These are phyloP conservation scores for Rehmannia glutinosa DNA, from an alignment of 257 asterid genomes.

Conservation along the genomic window DNA sequence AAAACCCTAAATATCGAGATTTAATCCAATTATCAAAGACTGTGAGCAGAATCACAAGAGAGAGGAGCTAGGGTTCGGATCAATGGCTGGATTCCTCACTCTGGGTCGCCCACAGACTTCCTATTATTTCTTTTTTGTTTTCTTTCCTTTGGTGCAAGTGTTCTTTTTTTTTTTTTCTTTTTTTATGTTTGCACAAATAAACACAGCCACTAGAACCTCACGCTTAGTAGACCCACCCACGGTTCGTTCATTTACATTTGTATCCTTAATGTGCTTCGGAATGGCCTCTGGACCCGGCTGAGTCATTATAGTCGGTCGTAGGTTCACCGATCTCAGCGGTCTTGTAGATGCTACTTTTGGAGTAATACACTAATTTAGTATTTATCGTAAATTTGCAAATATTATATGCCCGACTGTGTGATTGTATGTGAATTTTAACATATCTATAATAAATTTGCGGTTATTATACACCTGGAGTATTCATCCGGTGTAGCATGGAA, in stretches of 20 bases:
- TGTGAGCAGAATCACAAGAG: constrained; percentile 18
- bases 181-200: background rate
- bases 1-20: constrained; percentile 23
- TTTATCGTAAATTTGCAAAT: no score
- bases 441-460: no score
- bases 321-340: no score
- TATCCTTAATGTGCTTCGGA: background rate
- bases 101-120: constrained; percentile 19
- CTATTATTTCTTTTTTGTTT: background rate
- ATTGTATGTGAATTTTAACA: no score
- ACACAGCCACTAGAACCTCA: background rate
- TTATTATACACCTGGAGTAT: no score
- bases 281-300: no score
- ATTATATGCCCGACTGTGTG: no score
- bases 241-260: background rate
- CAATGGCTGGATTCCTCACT: constrained; percentile 24
- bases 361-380: no score
- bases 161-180: background rate
- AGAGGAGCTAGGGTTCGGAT: constrained; percentile 26
- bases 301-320: no score
- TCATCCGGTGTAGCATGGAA: no score
- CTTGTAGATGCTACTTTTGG: no score
- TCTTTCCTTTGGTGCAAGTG: background rate
- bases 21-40: constrained; percentile 14
- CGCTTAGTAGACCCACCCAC: background rate